Evolutionary conservation across 2,329 filamentous ascomycete genomes (phyloP).

Genomic region (Colletotrichum brevisporum): DNA sequence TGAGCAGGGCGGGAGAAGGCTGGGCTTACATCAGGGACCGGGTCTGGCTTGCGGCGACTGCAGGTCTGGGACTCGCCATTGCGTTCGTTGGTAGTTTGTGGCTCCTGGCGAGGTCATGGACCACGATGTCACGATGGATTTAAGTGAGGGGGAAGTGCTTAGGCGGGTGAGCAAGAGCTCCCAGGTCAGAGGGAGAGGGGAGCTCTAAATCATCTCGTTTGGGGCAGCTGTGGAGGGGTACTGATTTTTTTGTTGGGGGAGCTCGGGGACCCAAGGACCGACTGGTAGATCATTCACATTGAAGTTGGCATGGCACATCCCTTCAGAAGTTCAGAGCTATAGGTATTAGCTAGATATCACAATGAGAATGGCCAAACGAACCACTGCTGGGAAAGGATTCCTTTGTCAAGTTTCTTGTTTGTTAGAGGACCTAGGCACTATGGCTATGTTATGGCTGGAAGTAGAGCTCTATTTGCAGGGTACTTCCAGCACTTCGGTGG

Average conservation of each 20-base stretch:
- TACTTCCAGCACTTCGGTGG: no score
- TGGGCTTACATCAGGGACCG: conserved; percentile 44
- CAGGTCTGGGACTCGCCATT: conserved; percentile 30
- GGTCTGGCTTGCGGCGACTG: conserved; percentile 23
- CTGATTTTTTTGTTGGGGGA: conserved; percentile 36
- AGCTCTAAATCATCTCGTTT: no score
- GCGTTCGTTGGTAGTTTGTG: neutral
- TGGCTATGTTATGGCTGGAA: no score
- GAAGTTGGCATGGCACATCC: neutral
- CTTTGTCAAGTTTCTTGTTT: neutral
- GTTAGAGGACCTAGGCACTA: neutral
- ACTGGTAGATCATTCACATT: neutral
- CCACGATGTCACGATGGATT: neutral
- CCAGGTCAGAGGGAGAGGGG: neutral
- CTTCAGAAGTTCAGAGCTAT: neutral
- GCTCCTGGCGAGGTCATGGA: neutral
- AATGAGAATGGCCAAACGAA: neutral
- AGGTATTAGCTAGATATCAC: no score
- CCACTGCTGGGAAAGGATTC: conserved; percentile 15
- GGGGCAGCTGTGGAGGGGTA: conserved; percentile 13
- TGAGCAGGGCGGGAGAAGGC: conserved; percentile 35
- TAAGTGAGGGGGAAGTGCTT: conserved; percentile 1
- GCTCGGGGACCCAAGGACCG: neutral
- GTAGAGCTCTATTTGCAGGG: no score
- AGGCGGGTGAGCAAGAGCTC: conserved; percentile 3